phyloP scores from a whole-genome alignment of 352 stramenopile species.

The Pythium insidiosum region DNA sequence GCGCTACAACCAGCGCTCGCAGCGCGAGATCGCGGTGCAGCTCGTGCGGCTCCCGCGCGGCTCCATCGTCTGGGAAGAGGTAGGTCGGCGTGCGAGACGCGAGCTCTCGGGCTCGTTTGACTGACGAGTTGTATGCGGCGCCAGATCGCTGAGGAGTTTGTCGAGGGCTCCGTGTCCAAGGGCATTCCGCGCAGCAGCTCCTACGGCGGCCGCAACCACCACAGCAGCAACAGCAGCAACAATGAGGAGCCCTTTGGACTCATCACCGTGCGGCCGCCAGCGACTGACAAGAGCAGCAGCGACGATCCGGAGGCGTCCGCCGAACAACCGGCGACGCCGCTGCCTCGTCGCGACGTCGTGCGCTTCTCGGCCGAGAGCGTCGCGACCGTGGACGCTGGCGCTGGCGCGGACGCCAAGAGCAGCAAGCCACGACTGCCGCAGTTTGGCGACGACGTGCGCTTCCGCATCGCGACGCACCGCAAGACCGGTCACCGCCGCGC shows the following conservation, averaged over 20 bases:
- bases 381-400: slow-evolving; percentile 6
- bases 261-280: slow-evolving; percentile 22
- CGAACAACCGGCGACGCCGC: not conserved
- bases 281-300: not conserved
- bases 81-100: slow-evolving; percentile 4
- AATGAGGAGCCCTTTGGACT: slow-evolving; percentile 35
- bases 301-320: slow-evolving; percentile 5
- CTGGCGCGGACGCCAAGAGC: slow-evolving; percentile 9
- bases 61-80: slow-evolving; percentile 65
- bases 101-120: not conserved
- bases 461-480: slow-evolving; percentile 64
- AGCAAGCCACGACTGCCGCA: slow-evolving; percentile 21
- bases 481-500: slow-evolving; percentile 58
- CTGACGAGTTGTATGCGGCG: not conserved
- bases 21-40: slow-evolving; percentile 67
- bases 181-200: slow-evolving; percentile 33
- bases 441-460: slow-evolving; percentile 64
- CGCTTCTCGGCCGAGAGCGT: slow-evolving; percentile 29
- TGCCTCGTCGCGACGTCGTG: slow-evolving; percentile 2
- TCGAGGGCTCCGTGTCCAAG: slow-evolving; percentile 59
- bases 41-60: slow-evolving; percentile 58
- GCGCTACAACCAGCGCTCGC: slow-evolving; percentile 61
- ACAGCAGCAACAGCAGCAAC: slow-evolving; percentile 20
- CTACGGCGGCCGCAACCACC: slow-evolving; percentile 25
- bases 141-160: slow-evolving; percentile 37